phyloP scores from a whole-genome alignment of 176 grass and related monocot species.

The Elaeis guineensis region DNA sequence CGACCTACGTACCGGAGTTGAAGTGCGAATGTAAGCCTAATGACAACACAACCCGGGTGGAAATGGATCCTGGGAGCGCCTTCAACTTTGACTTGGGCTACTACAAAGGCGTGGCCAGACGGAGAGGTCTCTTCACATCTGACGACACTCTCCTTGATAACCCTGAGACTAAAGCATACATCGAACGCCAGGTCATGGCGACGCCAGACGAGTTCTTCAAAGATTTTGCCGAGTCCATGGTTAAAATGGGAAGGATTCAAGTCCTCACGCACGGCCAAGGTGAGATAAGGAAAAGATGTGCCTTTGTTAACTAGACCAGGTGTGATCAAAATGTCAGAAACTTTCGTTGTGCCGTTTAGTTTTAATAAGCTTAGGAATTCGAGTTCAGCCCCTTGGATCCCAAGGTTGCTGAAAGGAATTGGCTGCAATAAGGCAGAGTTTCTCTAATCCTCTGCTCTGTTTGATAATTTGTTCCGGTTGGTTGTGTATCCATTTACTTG shows the following conservation, averaged over 20 bases:
- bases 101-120: conserved; percentile 36
- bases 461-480: too few relatives aligned
- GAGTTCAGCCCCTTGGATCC: too few relatives aligned
- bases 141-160: conserved; percentile 32
- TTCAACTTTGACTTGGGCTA: conserved; percentile 66
- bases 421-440: too few relatives aligned
- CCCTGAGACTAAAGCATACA: conserved; percentile 27
- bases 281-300: conserved; percentile 52
- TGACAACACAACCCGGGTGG: conserved; percentile 30
- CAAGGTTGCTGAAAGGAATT: too few relatives aligned
- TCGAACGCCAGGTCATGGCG: conserved; percentile 25
- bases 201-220: conserved; percentile 27
- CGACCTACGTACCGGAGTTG: conserved; percentile 41
- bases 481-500: too few relatives aligned
- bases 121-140: conserved; percentile 46
- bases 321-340: too few relatives aligned
- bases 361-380: too few relatives aligned
- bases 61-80: conserved; percentile 82
- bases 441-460: too few relatives aligned
- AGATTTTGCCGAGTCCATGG: conserved; percentile 42
- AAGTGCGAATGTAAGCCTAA: conserved; percentile 29
- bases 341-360: too few relatives aligned
- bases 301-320: conserved; percentile 19
- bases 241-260: conserved; percentile 38
- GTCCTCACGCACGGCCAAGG: conserved; percentile 39